A percentile compares a stretch with the other conserved stretches of the same genome.
phyloP scores from a whole-genome alignment of 148 eudicot species.

The Arctostaphylos glauca region DNA sequence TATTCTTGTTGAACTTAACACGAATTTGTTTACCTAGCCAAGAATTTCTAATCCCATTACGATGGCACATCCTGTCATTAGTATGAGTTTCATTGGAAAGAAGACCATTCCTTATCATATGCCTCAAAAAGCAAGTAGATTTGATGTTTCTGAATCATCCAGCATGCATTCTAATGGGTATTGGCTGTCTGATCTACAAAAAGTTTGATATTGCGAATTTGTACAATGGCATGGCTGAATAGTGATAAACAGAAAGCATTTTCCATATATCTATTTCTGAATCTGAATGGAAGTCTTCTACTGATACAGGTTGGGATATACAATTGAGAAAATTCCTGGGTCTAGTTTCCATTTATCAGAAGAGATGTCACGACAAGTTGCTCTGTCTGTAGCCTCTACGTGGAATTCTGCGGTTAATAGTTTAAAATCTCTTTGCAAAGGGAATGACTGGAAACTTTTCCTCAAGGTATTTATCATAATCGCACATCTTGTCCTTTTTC shows the following conservation, averaged over 20 bases:
- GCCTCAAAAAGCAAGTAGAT: background rate
- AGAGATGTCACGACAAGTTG: slow-evolving; percentile 55
- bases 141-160: slow-evolving; percentile 1
- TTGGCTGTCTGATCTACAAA: background rate
- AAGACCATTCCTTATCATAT: background rate
- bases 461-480: slow-evolving; percentile 48
- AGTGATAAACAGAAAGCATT: background rate
- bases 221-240: background rate
- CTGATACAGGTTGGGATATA: slow-evolving; percentile 70
- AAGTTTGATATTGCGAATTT: background rate
- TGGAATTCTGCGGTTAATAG: slow-evolving; percentile 59
- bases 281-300: slow-evolving; percentile 6
- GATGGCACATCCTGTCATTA: background rate
- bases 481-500: background rate
- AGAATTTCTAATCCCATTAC: background rate
- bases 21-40: background rate
- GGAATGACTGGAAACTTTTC: slow-evolving; percentile 64
- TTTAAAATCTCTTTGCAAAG: slow-evolving; percentile 68
- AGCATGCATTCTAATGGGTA: background rate
- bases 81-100: background rate
- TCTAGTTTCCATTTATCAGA: slow-evolving; percentile 69
- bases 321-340: slow-evolving; percentile 64
- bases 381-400: slow-evolving; percentile 46
- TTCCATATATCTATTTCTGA: slow-evolving; percentile 11
- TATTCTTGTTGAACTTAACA: slow-evolving; percentile 7